Conservation (phyloP, 345 rosid genomes). For the Acer saccharum region DNA sequence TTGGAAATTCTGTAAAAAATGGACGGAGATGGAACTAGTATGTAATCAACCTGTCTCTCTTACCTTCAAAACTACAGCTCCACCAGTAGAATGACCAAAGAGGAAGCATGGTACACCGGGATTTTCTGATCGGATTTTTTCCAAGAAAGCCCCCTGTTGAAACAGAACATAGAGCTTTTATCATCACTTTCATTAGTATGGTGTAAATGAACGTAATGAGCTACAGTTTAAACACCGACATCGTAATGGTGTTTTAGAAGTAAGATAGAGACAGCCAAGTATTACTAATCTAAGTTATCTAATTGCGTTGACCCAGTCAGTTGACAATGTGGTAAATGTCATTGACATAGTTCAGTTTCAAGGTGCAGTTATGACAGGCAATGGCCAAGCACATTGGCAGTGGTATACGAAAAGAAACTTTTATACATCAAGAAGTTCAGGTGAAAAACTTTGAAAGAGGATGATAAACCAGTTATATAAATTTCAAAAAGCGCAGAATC, state of each 20-base stretch:
- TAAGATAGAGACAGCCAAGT: background rate
- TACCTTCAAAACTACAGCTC: constrained; percentile 97
- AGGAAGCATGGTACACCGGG: constrained; percentile 94
- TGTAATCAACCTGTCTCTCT: background rate
- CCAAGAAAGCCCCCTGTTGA: constrained; percentile 79
- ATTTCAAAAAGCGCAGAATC: background rate
- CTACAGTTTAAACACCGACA: background rate
- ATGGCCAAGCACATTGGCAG: background rate
- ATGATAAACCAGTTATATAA: background rate
- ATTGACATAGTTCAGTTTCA: constrained; percentile 3
- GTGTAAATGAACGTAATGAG: background rate
- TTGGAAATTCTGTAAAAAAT: background rate
- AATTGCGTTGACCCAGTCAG: background rate
- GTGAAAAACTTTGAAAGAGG: background rate
- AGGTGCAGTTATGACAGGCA: background rate
- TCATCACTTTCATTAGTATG: background rate
- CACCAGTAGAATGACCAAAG: constrained; percentile 97
- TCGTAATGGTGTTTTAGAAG: background rate
- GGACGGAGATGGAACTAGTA: background rate
- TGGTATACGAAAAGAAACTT: background rate
- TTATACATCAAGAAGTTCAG: background rate
- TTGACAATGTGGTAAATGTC: background rate
- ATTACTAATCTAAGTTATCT: background rate
- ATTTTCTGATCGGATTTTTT: constrained; percentile 71
- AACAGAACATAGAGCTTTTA: constrained; percentile 4